These are phyloP conservation scores for Cladochytrium tenue DNA, from an alignment of 371 early-diverging fungal species.

Conservation along the genomic window DNA sequence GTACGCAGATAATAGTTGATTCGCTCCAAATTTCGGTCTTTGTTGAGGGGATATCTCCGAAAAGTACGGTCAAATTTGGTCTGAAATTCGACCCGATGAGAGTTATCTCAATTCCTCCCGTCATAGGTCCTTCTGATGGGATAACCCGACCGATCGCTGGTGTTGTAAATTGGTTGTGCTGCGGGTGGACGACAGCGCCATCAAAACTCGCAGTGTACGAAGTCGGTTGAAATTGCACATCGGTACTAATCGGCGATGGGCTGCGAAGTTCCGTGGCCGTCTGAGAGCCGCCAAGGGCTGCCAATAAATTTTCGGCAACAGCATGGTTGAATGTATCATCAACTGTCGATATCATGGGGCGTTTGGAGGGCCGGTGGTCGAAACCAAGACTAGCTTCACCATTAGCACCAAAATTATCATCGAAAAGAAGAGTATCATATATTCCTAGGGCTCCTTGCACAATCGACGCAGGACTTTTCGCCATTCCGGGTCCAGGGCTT, in stretches of 20 bases:
- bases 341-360: neutral
- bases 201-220: too few species aligned
- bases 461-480: neutral
- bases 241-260: too few species aligned
- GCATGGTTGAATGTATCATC: neutral
- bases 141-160: neutral
- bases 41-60: slow-evolving; percentile 71
- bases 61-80: slow-evolving; percentile 68
- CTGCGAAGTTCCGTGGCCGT: too few species aligned
- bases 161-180: too few species aligned
- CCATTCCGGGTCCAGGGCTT: too few species aligned
- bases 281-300: neutral
- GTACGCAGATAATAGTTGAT: slow-evolving; percentile 72
- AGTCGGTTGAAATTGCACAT: too few species aligned
- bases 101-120: slow-evolving; percentile 77
- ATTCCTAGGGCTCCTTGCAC: neutral
- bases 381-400: neutral
- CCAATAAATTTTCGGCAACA: neutral
- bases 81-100: slow-evolving; percentile 74
- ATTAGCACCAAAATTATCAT: neutral
- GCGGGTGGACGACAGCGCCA: too few species aligned
- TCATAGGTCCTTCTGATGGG: slow-evolving; percentile 62
- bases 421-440: neutral
- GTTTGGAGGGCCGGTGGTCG: neutral
- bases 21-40: slow-evolving; percentile 68